Percentiles rank a stretch among this genome's conserved stretches.
Conservation (phyloP, 768 basidiomycete species). For the Lactarius hatsudake region DNA sequence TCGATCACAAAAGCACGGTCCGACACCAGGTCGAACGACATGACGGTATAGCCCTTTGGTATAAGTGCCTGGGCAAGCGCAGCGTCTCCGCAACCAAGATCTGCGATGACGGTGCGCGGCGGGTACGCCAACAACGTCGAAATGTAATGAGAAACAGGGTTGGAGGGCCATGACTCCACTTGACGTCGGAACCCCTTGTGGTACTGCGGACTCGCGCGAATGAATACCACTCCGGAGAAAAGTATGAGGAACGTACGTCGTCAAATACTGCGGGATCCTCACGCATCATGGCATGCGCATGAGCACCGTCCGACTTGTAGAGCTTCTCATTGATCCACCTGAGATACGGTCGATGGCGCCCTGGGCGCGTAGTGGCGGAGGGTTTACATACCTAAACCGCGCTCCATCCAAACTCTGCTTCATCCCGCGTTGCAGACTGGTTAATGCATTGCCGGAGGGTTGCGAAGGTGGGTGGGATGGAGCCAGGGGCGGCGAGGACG, state of each 20-base stretch:
- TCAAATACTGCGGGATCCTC: conserved; percentile 76
- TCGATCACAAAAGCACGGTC: conserved; percentile 75
- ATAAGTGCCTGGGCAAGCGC: conserved; percentile 73
- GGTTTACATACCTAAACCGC: conserved; percentile 65
- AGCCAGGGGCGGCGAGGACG: background rate
- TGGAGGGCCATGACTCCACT: conserved; percentile 90
- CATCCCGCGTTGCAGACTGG: conserved; percentile 73
- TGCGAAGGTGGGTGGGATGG: conserved; percentile 4
- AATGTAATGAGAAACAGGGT: conserved; percentile 86
- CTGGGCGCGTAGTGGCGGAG: background rate
- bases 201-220: conserved; percentile 54
- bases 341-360: background rate
- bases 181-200: conserved; percentile 90
- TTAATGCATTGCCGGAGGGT: conserved; percentile 41
- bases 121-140: conserved; percentile 62
- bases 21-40: conserved; percentile 81
- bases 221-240: background rate
- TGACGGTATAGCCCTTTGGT: conserved; percentile 62
- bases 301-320: conserved; percentile 79
- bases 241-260: conserved; percentile 53
- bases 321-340: conserved; percentile 91
- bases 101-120: conserved; percentile 71
- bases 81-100: conserved; percentile 96
- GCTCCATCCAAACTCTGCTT: conserved; percentile 81
- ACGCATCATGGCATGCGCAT: conserved; percentile 79